Conservation (phyloP, 2,329 filamentous ascomycete genomes). For the Chaetomiaceae sp. region DNA sequence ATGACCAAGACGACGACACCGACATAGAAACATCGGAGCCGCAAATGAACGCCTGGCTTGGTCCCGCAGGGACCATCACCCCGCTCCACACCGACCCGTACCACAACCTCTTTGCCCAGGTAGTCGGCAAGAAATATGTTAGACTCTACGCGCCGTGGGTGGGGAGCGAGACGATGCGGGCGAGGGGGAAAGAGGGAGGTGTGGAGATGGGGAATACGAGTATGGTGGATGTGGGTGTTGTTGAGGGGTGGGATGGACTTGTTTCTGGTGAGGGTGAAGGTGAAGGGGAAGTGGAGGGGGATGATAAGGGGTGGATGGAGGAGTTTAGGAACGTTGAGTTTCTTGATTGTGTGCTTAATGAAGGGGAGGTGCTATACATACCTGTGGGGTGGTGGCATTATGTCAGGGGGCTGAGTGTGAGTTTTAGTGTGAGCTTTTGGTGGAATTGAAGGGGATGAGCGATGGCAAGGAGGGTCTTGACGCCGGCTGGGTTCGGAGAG, state of each 20-base stretch:
- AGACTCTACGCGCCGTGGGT: conserved; percentile 72
- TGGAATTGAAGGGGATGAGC: conserved; percentile 67
- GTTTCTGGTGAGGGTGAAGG: conserved; percentile 17
- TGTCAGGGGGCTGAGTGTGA: conserved; percentile 76
- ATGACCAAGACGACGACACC: not conserved
- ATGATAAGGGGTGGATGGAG: conserved; percentile 25
- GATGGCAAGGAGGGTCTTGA: too few relatives aligned
- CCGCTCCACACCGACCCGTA: conserved; percentile 92
- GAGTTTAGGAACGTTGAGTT: conserved; percentile 59
- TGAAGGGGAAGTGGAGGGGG: conserved; percentile 10
- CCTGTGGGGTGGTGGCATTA: conserved; percentile 99
- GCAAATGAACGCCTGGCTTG: conserved; percentile 87
- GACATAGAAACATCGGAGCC: conserved; percentile 40
- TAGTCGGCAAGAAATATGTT: conserved; percentile 89
- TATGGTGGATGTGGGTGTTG: conserved; percentile 65
- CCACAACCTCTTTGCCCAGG: conserved; percentile 86
- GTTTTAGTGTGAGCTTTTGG: conserved; percentile 97
- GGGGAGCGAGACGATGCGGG: conserved; percentile 48
- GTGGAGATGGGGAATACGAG: conserved; percentile 95
- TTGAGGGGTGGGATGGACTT: conserved; percentile 55
- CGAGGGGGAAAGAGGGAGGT: conserved; percentile 59
- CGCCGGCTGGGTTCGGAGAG: too few relatives aligned
- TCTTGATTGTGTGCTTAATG: conserved; percentile 71
- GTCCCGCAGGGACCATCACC: conserved; percentile 80
- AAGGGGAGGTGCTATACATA: conserved; percentile 83